Evolutionary conservation across 1,139 yeast species (phyloP), one percentile per base, ranked within the genome.

Genomic region (Yamadazyma oceani): DNA sequence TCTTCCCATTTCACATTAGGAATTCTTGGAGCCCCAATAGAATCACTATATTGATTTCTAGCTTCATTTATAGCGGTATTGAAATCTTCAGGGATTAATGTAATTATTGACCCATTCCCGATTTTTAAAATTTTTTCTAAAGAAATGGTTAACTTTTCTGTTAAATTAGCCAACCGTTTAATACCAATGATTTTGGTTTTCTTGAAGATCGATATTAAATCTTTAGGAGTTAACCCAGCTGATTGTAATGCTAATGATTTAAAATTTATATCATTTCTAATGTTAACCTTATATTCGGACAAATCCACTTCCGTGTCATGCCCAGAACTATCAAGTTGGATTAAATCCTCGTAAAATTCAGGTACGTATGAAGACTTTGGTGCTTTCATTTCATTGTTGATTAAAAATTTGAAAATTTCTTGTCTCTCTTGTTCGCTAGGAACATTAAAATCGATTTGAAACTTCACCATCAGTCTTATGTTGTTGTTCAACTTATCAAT

Each of bases 1-100:
- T 88, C 96, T 50, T 84, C 90, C 98, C 98, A 92, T 43, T 83
- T 82, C 7, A 92, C 97, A 51, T 85, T 82, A 1, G 98, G 98
- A 46, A 92, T 92, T 48, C 90, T 74, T 12, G 98, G 98, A 0
- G 97, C 97, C 10, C 98, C 98, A 44, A 92, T 90, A 0, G 97
- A 85, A 49, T 88, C 96, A 54, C 95, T 84, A 59, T 85, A 89
- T 56, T 86, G 90, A 53, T 80, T 82, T 52, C 97, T 73, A 0
- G 97, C 97, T 40, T 78, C 84, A 40, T 82, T 78, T 36, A 89
- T 87, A 0, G 97, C 86, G 15, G 61, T 63, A 37, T 76, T 84
- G 53, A 90, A 78, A 55, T 87, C 95, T 10, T 64, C 73, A 0
- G 87, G 83, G 0, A 67, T 70, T 37, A 87, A 58, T 27, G 69